Percentiles rank a stretch among this genome's conserved stretches.
phyloP scores from a whole-genome alignment of 139 green algal genomes.

The Chlamydomonas asymmetrica region DNA sequence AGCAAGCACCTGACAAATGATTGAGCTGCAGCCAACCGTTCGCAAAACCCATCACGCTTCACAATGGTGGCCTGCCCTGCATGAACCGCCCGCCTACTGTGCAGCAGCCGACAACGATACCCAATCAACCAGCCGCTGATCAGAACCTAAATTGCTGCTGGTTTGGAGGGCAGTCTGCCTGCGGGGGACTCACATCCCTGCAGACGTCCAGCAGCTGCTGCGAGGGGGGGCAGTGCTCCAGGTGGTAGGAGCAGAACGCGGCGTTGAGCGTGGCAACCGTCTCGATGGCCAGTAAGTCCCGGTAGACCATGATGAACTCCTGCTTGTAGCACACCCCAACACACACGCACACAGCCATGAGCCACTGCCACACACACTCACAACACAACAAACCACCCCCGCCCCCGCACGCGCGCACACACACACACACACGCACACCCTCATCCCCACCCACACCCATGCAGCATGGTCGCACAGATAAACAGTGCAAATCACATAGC shows the following conservation, averaged over 20 bases:
- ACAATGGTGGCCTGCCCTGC: no score
- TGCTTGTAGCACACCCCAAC: conserved; percentile 7
- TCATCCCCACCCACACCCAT: no score
- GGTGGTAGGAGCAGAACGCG: conserved; percentile 79
- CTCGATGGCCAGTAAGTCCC: conserved; percentile 75
- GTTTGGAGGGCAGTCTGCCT: conserved; percentile 3
- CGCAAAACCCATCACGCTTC: no score
- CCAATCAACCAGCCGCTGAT: background rate
- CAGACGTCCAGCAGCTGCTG: conserved; percentile 70
- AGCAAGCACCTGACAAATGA: no score
- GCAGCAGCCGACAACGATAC: background rate
- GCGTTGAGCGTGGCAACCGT: conserved; percentile 74
- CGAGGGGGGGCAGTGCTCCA: conserved; percentile 57
- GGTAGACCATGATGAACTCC: conserved; percentile 43
- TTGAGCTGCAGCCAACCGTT: no score
- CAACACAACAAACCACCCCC: no score
- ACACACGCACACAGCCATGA: no score
- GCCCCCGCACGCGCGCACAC: background rate
- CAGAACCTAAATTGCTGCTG: background rate
- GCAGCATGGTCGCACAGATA: no score
- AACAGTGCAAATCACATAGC: no score
- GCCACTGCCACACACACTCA: no score
- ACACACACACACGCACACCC: no score
- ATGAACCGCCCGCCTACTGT: no score
- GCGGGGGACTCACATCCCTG: conserved; percentile 41